Base-by-base conservation (phyloP, 2,329 filamentous ascomycete genomes). In the Aspergillus phoenicis region DNA sequence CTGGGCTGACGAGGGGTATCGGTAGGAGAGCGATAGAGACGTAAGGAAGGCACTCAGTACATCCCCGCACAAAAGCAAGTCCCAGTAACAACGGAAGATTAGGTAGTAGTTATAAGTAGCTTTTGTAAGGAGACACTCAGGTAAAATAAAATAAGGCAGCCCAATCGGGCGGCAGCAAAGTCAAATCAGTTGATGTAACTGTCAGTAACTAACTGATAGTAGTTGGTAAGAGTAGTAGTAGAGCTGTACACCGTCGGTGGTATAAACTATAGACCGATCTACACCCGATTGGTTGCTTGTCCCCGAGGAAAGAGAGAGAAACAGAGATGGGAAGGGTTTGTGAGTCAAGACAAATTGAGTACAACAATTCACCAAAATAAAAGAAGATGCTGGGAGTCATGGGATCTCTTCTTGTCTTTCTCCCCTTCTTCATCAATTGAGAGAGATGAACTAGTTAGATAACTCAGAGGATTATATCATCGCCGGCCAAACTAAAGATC, bases 391-490 rank as follows among this genome's bases (percentile, higher is more conserved):
- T 6, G 13, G 11, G 11, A 13, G 11, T 5, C 28, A 10, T 36
- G 33, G 11, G 11, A 13, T 11, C 5, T 36, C 33, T 36, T 13
- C 33, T 36, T 36, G 11, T 6, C 11, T 33, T 36, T 36, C 33
- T 36, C 11, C 11, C 13, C 11, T 36, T 15, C 33, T 15, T 36
- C 33, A 36, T 11, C 10, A 36, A 36, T 36, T 15, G 11, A 36
- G 33, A 5, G 28, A 30, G 28, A 11, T 30, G 28, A 36, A 36
- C 33, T 36, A 26, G 24, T 26, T 33, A 13, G 10, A 36, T 13
- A 36, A 10, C 5, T 36, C 5, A 8, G 28, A 30, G 28, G 28
- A 66, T 66, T 62, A 61, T 60, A 58, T 63, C 61, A 65, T 65
- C 48, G 52, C 58, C 33, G 55, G 57, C 28, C 10, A 62, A 62